phyloP scores from a whole-genome alignment of 2,329 filamentous ascomycete genomes.

The Apiospora pterosperma region DNA sequence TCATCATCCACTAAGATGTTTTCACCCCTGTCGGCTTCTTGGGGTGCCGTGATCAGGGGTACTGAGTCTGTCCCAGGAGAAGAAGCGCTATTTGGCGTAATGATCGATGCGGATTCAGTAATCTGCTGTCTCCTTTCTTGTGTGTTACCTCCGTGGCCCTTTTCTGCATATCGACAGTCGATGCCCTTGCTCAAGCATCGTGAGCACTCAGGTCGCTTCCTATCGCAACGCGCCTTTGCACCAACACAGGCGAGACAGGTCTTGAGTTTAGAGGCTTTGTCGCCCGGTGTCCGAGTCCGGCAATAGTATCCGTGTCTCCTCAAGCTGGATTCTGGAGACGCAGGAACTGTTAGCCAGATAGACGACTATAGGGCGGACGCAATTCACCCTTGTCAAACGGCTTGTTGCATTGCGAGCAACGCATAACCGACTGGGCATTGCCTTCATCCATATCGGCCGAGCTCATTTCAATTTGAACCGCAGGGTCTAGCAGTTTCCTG shows the following conservation, averaged over 20 bases:
- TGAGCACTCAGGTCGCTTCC: conserved; percentile 31
- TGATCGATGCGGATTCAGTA: too few species aligned
- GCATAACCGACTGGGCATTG: conserved; percentile 19
- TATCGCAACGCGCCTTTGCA: conserved; percentile 35
- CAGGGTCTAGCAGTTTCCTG: too few species aligned
- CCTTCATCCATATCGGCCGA: background rate
- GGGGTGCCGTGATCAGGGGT: background rate
- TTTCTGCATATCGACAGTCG: conserved; percentile 33
- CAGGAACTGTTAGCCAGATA: background rate
- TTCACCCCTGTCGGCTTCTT: background rate
- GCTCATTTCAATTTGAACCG: conserved; percentile 1
- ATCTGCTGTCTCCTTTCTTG: background rate
- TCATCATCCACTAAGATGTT: background rate
- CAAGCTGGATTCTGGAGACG: conserved; percentile 32
- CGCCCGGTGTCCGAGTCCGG: conserved; percentile 30
- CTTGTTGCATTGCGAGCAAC: conserved; percentile 36
- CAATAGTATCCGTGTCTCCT: conserved; percentile 44
- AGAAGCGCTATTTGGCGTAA: background rate
- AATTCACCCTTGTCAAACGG: conserved; percentile 37
- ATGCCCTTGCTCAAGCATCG: conserved; percentile 31
- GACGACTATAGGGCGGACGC: too few species aligned
- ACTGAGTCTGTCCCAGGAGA: too few species aligned
- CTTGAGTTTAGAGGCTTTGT: conserved; percentile 18
- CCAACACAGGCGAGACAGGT: conserved; percentile 35
- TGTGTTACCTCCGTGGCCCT: conserved; percentile 1